Percentiles rank a stretch among this genome's conserved stretches.
Evolutionary conservation across 805 yeast genomes (phyloP).

Genomic region (Saccharomycopsis sp.): DNA sequence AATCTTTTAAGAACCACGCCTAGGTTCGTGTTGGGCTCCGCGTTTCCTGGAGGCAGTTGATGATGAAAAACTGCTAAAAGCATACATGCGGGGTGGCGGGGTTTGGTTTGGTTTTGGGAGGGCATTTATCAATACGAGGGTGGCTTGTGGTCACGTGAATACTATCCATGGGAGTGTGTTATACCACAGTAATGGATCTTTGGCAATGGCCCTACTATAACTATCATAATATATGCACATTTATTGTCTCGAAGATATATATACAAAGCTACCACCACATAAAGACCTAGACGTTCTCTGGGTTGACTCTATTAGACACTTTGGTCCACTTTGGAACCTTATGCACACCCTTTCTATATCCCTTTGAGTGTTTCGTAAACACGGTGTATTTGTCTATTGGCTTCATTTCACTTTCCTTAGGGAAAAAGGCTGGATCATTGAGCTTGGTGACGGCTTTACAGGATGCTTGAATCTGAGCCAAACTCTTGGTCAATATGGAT

Average conservation of each 20-base stretch:
- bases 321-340: slow-evolving; percentile 90
- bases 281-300: slow-evolving; percentile 48
- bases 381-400: slow-evolving; percentile 83
- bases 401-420: slow-evolving; percentile 75
- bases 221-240: neutral
- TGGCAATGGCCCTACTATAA: neutral
- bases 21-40: neutral
- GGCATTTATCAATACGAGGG: neutral
- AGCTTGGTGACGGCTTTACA: slow-evolving; percentile 33
- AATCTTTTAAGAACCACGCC: too few relatives aligned
- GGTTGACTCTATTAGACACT: slow-evolving; percentile 71
- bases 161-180: too few relatives aligned
- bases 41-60: neutral
- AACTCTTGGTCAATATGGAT: slow-evolving; percentile 50
- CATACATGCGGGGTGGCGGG: slow-evolving; percentile 6
- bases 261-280: neutral
- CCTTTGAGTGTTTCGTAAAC: slow-evolving; percentile 64
- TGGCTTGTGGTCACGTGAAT: neutral
- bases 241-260: neutral
- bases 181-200: too few relatives aligned
- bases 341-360: slow-evolving; percentile 85
- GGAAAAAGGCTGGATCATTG: slow-evolving; percentile 42
- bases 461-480: slow-evolving; percentile 30
- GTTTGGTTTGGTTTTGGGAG: neutral
- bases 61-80: neutral